Conservation (phyloP, 2,329 filamentous ascomycete species). For the Epichloe amarillans region DNA sequence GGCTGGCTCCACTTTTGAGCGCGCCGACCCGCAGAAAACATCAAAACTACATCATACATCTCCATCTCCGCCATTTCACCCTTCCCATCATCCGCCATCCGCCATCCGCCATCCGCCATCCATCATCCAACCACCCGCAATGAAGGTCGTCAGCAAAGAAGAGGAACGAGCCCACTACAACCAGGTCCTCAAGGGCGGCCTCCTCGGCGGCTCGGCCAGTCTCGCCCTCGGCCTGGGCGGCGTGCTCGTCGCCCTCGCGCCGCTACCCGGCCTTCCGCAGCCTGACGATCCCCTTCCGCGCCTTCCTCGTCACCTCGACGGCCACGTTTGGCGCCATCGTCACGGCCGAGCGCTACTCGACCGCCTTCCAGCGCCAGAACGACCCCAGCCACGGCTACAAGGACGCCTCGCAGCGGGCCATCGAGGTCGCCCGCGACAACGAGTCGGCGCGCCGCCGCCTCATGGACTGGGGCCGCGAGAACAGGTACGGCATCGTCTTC, state of each 20-base stretch:
- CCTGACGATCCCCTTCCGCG: conserved; percentile 78
- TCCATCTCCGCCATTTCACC: background rate
- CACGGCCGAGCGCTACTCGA: conserved; percentile 59
- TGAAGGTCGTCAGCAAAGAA: conserved; percentile 95
- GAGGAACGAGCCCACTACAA: conserved; percentile 79
- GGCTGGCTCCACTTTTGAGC: too few species aligned
- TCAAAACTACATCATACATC: too few species aligned
- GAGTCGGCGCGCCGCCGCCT: conserved; percentile 46
- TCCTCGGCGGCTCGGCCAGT: conserved; percentile 58
- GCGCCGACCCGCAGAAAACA: too few species aligned
- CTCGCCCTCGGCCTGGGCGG: conserved; percentile 52
- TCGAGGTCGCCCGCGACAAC: conserved; percentile 39
- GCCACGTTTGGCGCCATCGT: conserved; percentile 83
- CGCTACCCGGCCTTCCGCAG: conserved; percentile 67
- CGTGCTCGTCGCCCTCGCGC: conserved; percentile 52
- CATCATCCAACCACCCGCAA: conserved; percentile 22
- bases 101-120: background rate
- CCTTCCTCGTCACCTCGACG: conserved; percentile 74
- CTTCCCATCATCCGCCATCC: background rate
- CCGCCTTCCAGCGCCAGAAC: conserved; percentile 52
- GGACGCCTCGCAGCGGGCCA: conserved; percentile 45
- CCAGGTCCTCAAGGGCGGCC: conserved; percentile 66
- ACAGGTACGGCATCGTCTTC: conserved; percentile 80
- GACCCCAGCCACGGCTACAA: conserved; percentile 57
- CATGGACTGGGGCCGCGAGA: conserved; percentile 60